Evolutionary conservation across 352 stramenopile species (phyloP).

Genomic region (Globisporangium camurandrum): DNA sequence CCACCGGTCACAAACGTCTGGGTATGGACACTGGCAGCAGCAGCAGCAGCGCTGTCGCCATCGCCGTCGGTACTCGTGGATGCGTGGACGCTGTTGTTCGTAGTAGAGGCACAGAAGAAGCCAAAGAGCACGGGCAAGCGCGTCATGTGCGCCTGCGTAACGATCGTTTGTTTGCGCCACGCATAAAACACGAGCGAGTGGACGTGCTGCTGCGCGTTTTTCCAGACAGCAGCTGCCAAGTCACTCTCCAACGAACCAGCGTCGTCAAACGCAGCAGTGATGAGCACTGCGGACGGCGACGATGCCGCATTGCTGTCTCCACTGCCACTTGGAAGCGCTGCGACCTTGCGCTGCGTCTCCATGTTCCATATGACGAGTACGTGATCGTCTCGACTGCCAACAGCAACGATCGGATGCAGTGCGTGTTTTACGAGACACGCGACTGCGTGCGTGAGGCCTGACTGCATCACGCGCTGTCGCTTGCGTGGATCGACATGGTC

Average conservation of each 20-base stretch:
- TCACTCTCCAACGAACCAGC: conserved; percentile 20
- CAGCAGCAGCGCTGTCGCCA: background rate
- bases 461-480: conserved; percentile 25
- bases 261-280: conserved; percentile 22
- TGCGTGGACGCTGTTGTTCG: too few species aligned
- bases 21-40: background rate
- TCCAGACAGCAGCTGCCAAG: conserved; percentile 50
- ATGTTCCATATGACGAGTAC: conserved; percentile 23
- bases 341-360: conserved; percentile 23
- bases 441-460: conserved; percentile 32
- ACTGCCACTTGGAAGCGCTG: conserved; percentile 15
- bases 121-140: conserved; percentile 47
- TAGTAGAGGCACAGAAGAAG: conserved; percentile 35
- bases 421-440: conserved; percentile 45
- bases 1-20: conserved; percentile 50
- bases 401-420: conserved; percentile 28
- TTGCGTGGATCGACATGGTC: conserved; percentile 27
- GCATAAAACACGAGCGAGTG: conserved; percentile 40
- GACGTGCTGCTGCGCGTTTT: conserved; percentile 24
- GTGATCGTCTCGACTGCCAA: conserved; percentile 30
- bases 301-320: background rate
- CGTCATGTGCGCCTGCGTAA: conserved; percentile 39
- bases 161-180: conserved; percentile 25
- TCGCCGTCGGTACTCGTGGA: background rate
- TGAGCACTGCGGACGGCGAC: conserved; percentile 11